A percentile compares a stretch with the other conserved stretches of the same genome.
Conservation (phyloP, 495 filamentous ascomycete species). For the Evernia prunastri region DNA sequence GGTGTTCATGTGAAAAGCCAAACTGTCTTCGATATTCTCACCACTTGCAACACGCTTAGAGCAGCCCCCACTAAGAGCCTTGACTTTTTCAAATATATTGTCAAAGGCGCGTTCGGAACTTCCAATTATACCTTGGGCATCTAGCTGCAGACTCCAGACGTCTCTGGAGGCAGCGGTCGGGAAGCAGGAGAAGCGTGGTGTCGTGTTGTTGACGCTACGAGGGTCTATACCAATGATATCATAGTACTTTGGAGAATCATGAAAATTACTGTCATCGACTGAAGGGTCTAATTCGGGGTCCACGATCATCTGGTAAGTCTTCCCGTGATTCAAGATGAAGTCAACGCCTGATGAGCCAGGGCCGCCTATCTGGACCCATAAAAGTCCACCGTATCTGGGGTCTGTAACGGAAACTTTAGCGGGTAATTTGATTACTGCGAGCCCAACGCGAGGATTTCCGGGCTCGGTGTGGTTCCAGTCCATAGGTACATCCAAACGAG, state of each 20-base stretch:
- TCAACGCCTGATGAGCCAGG: constrained; percentile 40
- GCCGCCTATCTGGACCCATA: constrained; percentile 41
- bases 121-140: constrained; percentile 29
- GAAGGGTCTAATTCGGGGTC: constrained; percentile 31
- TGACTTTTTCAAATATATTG: constrained; percentile 32
- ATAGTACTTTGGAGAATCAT: constrained; percentile 37
- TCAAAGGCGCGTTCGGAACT: constrained; percentile 34
- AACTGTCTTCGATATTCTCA: constrained; percentile 25
- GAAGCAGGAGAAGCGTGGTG: constrained; percentile 43
- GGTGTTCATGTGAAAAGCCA: constrained; percentile 45
- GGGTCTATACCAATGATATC: constrained; percentile 53
- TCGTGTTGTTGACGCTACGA: constrained; percentile 33
- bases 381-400: constrained; percentile 36
- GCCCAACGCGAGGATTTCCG: constrained; percentile 23
- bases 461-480: constrained; percentile 37
- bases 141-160: constrained; percentile 29
- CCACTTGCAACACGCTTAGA: constrained; percentile 11
- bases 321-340: constrained; percentile 22
- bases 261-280: background rate
- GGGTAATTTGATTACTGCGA: constrained; percentile 35
- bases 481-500: constrained; percentile 36
- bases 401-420: constrained; percentile 38
- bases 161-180: constrained; percentile 28
- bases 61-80: constrained; percentile 32
- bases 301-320: constrained; percentile 31